These are phyloP conservation scores for Fusarium brachygibbosum DNA, from an alignment of 2,329 filamentous ascomycete genomes.

Conservation along the genomic window DNA sequence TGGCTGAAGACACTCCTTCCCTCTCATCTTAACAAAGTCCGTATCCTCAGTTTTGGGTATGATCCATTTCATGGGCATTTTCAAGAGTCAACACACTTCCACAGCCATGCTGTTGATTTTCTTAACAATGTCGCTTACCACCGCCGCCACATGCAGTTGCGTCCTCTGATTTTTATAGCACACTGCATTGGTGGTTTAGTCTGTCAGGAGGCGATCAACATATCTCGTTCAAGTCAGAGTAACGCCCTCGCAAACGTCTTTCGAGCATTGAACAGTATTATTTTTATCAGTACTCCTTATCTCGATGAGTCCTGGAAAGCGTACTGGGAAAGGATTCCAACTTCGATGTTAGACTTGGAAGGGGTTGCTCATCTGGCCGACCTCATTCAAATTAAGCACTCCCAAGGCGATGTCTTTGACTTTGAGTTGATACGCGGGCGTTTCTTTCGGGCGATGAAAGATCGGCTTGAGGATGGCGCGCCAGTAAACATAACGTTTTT, in stretches of 20 bases:
- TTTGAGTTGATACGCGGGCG: neutral
- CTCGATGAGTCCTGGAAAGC: neutral
- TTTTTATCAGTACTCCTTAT: neutral
- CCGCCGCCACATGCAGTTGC: fast-evolving
- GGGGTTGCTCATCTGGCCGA: neutral
- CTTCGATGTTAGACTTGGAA: neutral
- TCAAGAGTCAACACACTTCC: neutral
- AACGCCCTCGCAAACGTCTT: neutral
- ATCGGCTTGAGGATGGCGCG: neutral
- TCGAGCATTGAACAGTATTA: neutral
- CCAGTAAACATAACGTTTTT: neutral
- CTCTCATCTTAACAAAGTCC: neutral
- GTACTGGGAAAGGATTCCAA: neutral
- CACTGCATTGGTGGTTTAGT: neutral
- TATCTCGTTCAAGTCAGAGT: neutral
- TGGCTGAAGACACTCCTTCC: neutral
- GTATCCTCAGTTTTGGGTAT: neutral
- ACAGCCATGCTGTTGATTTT: neutral
- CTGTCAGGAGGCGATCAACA: neutral
- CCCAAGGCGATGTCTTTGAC: neutral
- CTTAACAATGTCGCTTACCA: fast-evolving
- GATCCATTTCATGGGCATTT: too few relatives aligned
- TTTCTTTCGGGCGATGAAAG: neutral
- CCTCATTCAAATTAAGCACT: neutral
- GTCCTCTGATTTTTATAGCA: neutral